Evolutionary conservation across 768 basidiomycete genomes (phyloP), one percentile per base, ranked within the genome.

Genomic region (Suillus variegatus): DNA sequence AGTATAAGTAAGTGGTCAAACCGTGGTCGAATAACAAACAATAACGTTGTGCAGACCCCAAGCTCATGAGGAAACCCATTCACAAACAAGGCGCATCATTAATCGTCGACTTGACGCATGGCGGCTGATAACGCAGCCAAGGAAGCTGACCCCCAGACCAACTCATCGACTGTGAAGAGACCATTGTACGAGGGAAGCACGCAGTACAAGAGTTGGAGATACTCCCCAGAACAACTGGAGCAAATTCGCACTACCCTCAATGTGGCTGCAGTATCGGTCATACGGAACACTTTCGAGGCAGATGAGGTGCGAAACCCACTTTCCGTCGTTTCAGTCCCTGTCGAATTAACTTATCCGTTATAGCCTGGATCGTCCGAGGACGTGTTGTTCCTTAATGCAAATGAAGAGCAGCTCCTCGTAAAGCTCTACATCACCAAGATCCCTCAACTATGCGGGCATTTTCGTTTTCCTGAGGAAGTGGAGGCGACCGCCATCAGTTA

Each of bases 401-500:
- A 88, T 36, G 97, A 99, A 77, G 97, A 99, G 75, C 85, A 88
- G 51, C 79, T 93, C 12, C 86, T 99, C 49, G 93, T 99, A 28
- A 92, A 92, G 70, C 86, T 95, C 65, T 99, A 99, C 76, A 81
- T 92, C 67, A 85, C 87, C 56, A 95, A 95, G 78, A 88, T 95
- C n/a, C 82, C 90, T 1, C 89, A 91, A 70, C 82, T 97, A 54
- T 97, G 93, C 73, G 87, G 86, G 0, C 87, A 88, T 68, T 96
- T 97, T 72, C 87, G 89, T 55, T 93, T 97, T 74, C 91, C 94
- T 0, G 94, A 97, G 70, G 90, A 94, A 72, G 94, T 99, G 8
- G 93, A 96, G 76, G 93, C 94, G 0, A 98, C 97, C 4, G 95
- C 95, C 0, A 85, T 93, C 64, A 89, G 86, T 64, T 99, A 97